Percentiles rank a stretch among this genome's conserved stretches.
phyloP scores from a whole-genome alignment of 176 grass and related monocot species.

The Olyra latifolia region DNA sequence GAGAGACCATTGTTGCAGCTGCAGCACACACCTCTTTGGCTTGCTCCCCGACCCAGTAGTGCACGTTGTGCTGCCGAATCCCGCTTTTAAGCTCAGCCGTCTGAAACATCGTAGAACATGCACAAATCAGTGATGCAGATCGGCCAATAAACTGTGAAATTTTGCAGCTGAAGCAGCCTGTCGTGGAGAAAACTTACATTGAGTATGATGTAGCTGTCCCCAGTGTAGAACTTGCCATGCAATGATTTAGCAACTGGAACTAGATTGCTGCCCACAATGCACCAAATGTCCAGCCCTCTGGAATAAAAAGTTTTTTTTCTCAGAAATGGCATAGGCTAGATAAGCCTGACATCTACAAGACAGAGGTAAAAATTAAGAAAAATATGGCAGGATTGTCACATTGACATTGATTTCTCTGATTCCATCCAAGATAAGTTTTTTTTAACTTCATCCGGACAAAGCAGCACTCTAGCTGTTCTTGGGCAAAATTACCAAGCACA shows the following conservation, averaged over 20 bases:
- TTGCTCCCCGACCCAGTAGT: slow-evolving; percentile 86
- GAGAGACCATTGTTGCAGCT: neutral
- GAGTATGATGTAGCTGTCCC: slow-evolving; percentile 69
- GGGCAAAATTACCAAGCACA: neutral
- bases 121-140: neutral
- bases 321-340: neutral
- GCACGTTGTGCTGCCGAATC: slow-evolving; percentile 56
- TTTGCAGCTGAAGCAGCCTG: neutral
- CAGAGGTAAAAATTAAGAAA: neutral
- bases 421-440: neutral
- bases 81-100: slow-evolving; percentile 66
- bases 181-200: slow-evolving; percentile 40
- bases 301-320: neutral
- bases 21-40: slow-evolving; percentile 53
- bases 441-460: neutral
- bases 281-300: slow-evolving; percentile 83
- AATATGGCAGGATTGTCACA: neutral
- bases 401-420: neutral
- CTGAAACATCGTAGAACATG: slow-evolving; percentile 37
- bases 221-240: slow-evolving; percentile 75
- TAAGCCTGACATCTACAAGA: neutral
- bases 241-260: slow-evolving; percentile 56
- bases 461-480: neutral
- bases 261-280: slow-evolving; percentile 51
- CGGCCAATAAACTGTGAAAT: neutral